These are phyloP conservation scores for Pezicula rhizophila DNA, from an alignment of 2,329 filamentous ascomycete genomes.

Conservation along the genomic window DNA sequence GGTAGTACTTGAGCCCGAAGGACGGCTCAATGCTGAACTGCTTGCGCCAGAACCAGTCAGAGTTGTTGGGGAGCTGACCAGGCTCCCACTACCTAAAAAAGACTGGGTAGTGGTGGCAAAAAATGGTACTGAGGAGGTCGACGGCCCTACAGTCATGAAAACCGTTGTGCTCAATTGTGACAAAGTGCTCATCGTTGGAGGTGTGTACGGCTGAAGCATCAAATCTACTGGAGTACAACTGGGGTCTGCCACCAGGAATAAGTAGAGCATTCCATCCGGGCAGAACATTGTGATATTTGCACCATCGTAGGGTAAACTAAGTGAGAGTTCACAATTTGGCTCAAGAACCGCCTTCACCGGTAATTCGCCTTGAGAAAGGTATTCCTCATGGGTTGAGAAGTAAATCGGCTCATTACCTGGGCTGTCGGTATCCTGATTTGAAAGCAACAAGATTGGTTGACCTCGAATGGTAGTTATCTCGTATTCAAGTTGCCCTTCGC, in stretches of 20 bases:
- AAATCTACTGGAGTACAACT: neutral
- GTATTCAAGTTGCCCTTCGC: conserved; percentile 10
- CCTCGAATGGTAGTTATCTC: conserved; percentile 7
- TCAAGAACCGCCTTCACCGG: conserved; percentile 10
- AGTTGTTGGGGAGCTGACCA: conserved; percentile 2
- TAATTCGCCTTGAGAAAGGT: conserved; percentile 3
- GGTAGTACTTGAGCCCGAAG: neutral
- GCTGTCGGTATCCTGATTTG: conserved; percentile 11
- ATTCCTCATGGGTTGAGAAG: conserved; percentile 8
- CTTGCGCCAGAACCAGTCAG: neutral
- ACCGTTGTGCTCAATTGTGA: neutral
- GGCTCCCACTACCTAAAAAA: conserved; percentile 3
- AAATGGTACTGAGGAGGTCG: neutral
- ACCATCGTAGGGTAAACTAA: conserved; percentile 9
- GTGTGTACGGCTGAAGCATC: neutral
- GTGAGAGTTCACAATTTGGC: conserved; percentile 8
- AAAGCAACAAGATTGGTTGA: conserved; percentile 8
- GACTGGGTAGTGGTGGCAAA: neutral
- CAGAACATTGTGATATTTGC: conserved; percentile 5
- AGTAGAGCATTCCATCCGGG: conserved; percentile 2
- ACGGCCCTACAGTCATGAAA: neutral
- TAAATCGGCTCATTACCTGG: conserved; percentile 12
- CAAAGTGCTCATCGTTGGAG: neutral
- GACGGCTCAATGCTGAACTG: neutral
- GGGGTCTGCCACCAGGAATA: neutral